phyloP scores from a whole-genome alignment of 176 grass and related monocot species.

The Luzula sylvatica region DNA sequence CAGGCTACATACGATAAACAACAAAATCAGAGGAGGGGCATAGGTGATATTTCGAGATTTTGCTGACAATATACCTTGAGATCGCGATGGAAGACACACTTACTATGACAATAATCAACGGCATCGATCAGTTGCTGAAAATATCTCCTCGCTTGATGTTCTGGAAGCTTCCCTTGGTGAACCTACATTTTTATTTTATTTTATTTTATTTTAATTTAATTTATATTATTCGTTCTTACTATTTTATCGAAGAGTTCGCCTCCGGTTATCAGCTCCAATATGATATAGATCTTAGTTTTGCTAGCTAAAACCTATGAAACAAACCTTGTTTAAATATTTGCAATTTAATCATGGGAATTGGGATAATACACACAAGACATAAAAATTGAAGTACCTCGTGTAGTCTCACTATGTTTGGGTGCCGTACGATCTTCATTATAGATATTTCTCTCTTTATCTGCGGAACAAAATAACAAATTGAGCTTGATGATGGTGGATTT shows the following conservation, averaged over 20 bases:
- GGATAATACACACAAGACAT: background rate
- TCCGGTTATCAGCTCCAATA: constrained; percentile 78
- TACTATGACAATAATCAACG: constrained; percentile 83
- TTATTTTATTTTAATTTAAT: background rate
- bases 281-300: constrained; percentile 94
- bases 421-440: constrained; percentile 96
- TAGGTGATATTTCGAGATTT: constrained; percentile 3
- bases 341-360: background rate
- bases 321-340: background rate
- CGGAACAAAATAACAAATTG: background rate
- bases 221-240: constrained; percentile 43
- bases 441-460: constrained; percentile 99
- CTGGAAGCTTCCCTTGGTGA: constrained; percentile 51
- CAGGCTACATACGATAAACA: constrained; percentile 47
- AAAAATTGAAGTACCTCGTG: constrained; percentile 44
- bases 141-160: constrained; percentile 65
- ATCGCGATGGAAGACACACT: constrained; percentile 91
- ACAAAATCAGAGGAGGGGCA: background rate
- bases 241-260: constrained; percentile 98
- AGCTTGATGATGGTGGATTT: constrained; percentile 67
- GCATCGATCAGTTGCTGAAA: constrained; percentile 95
- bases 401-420: constrained; percentile 74
- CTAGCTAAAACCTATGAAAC: constrained; percentile 69
- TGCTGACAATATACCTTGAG: constrained; percentile 44
- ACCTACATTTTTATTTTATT: constrained; percentile 29